These are phyloP conservation scores for Secale cereale DNA, from an alignment of 176 grass and related monocot genomes.

Conservation along the genomic window DNA sequence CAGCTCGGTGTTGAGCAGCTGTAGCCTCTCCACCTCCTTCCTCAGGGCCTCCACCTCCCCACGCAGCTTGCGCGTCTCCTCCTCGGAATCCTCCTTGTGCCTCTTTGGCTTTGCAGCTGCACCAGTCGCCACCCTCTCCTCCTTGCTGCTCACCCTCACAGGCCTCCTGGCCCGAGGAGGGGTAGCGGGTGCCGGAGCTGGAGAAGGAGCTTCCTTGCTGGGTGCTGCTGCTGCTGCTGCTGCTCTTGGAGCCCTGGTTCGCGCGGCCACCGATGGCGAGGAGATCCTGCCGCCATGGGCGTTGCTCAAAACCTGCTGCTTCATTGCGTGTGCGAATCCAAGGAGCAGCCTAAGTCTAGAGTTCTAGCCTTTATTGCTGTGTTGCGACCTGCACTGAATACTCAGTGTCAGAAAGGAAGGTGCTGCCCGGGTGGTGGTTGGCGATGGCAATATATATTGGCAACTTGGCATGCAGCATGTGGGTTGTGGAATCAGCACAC, in stretches of 20 bases:
- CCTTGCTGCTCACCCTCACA: slow-evolving; percentile 18
- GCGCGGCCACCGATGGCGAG: slow-evolving; percentile 3
- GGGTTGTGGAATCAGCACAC: slow-evolving; percentile 11
- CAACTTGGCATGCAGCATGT: not conserved
- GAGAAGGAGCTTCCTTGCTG: not conserved
- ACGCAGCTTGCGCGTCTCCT: slow-evolving; percentile 28
- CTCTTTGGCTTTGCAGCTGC: slow-evolving; percentile 12
- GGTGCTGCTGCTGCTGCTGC: not conserved
- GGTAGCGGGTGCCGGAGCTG: not conserved
- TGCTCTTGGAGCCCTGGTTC: slow-evolving; percentile 4
- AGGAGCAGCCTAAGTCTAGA: not conserved
- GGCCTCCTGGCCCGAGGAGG: slow-evolving; percentile 14
- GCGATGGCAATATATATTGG: not conserved
- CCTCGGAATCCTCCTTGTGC: slow-evolving; percentile 28
- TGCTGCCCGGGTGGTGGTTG: not conserved
- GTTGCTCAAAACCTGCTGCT: slow-evolving; percentile 36
- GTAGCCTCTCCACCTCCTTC: slow-evolving; percentile 53
- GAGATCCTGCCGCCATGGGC: slow-evolving; percentile 17
- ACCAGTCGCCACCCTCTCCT: not conserved
- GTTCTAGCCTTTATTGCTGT: not conserved
- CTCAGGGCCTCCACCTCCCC: slow-evolving; percentile 36
- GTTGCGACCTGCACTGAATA: not conserved
- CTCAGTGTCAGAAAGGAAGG: not conserved
- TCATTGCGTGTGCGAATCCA: slow-evolving; percentile 29
- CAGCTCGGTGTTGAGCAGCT: slow-evolving; percentile 41